phyloP scores from a whole-genome alignment of 768 basidiomycete species.

The Calocybe indica region DNA sequence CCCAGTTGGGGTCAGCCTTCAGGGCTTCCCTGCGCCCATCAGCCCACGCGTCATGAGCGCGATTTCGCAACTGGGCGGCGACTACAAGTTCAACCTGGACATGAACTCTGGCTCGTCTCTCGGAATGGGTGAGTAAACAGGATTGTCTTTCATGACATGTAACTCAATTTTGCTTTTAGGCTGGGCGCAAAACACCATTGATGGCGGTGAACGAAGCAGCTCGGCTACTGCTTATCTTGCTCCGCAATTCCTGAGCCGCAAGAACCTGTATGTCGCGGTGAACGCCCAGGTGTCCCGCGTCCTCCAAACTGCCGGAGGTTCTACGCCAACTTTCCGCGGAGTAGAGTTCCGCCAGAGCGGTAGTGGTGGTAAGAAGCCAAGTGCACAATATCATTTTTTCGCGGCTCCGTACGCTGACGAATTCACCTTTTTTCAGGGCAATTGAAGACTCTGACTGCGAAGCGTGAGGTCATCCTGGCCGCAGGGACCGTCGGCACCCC shows the following conservation, averaged over 20 bases:
- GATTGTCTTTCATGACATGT: not conserved
- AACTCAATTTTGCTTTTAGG: constrained; percentile 8
- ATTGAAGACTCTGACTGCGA: constrained; percentile 2
- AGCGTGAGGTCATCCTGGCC: constrained; percentile 5
- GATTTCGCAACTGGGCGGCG: constrained; percentile 16
- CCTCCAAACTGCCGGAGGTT: constrained; percentile 7
- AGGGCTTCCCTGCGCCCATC: constrained; percentile 18
- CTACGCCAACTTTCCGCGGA: constrained; percentile 5
- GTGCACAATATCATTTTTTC: not conserved
- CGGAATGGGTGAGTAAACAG: constrained; percentile 14
- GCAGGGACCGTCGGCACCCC: constrained; percentile 7
- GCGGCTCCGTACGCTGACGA: not conserved
- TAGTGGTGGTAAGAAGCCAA: not conserved
- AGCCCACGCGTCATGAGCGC: constrained; percentile 22
- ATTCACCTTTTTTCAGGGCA: not conserved
- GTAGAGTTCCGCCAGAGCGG: constrained; percentile 8
- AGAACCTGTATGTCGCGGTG: constrained; percentile 23
- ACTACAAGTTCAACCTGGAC: constrained; percentile 17
- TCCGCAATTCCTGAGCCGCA: constrained; percentile 11
- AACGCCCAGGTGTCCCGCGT: constrained; percentile 18
- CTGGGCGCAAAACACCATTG: constrained; percentile 20
- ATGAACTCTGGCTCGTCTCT: constrained; percentile 15
- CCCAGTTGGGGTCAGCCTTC: constrained; percentile 19
- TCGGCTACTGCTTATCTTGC: constrained; percentile 26
- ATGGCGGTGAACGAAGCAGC: constrained; percentile 20